Evolutionary conservation across 169 alveolate genomes (phyloP).

Genomic region (Cryptosporidium baileyi): DNA sequence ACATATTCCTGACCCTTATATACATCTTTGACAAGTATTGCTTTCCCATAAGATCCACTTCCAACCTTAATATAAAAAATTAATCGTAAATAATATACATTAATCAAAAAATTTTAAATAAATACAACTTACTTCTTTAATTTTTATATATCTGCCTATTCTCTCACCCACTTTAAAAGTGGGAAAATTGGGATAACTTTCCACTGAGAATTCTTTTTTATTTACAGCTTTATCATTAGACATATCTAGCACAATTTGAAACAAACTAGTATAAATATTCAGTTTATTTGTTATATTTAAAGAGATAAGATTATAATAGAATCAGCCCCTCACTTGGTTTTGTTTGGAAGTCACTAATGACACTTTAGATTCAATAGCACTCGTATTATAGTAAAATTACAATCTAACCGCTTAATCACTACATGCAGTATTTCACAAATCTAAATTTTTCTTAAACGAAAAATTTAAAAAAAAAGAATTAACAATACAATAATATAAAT

Average conservation of each 20-base stretch:
- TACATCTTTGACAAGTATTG: conserved; percentile 50
- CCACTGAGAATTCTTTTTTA: no score
- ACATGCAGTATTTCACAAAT: background rate
- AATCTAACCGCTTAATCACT: no score
- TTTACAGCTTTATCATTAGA: no score
- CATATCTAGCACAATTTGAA: no score
- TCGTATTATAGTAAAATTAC: conserved; percentile 31
- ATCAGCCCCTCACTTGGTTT: conserved; percentile 17
- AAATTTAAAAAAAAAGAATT: background rate
- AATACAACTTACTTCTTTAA: conserved; percentile 28
- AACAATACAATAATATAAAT: background rate
- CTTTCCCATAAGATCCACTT: conserved; percentile 67
- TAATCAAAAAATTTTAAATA: background rate
- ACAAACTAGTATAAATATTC: no score
- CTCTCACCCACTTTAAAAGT: conserved; percentile 48
- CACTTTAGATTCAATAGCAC: conserved; percentile 20
- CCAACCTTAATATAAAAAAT: conserved; percentile 6
- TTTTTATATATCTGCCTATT: conserved; percentile 42
- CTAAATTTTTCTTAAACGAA: background rate
- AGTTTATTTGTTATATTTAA: no score
- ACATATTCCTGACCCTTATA: conserved; percentile 74
- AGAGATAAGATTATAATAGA: background rate
- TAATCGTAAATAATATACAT: background rate
- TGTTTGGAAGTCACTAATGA: background rate
- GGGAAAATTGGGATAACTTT: background rate